Evolutionary conservation across 1,284 basidiomycete species (phyloP).

Genomic region (Puccinia hordei): DNA sequence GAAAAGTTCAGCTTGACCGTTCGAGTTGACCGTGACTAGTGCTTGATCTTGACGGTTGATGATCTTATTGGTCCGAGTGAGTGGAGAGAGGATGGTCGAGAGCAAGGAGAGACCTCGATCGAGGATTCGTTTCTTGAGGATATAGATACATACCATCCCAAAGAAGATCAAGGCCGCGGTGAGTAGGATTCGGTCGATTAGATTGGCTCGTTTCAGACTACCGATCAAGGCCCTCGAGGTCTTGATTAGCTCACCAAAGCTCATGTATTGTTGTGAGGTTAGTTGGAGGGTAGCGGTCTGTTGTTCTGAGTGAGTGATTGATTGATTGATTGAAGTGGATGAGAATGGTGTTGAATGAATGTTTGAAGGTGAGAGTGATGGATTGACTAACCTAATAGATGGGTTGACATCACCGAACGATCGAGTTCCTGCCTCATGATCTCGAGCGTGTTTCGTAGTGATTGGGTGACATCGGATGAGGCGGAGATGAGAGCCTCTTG

Average conservation of each 20-base stretch:
- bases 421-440: slow-evolving; percentile 89
- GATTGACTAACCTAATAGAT: slow-evolving; percentile 76
- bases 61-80: neutral
- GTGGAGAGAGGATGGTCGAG: slow-evolving; percentile 23
- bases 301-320: slow-evolving; percentile 64
- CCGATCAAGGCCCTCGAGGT: slow-evolving; percentile 80
- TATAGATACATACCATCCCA: slow-evolving; percentile 76
- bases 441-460: slow-evolving; percentile 76
- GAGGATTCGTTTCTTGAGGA: slow-evolving; percentile 80
- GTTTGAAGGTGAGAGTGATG: neutral
- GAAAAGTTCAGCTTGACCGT: neutral
- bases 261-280: slow-evolving; percentile 75
- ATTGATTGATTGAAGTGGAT: too few relatives aligned
- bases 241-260: slow-evolving; percentile 71
- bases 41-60: neutral
- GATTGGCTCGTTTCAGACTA: slow-evolving; percentile 81
- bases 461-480: slow-evolving; percentile 80
- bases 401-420: slow-evolving; percentile 77
- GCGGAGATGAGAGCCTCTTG: slow-evolving; percentile 85
- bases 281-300: slow-evolving; percentile 75
- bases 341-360: too few relatives aligned
- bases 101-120: slow-evolving; percentile 61
- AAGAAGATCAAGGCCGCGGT: slow-evolving; percentile 73
- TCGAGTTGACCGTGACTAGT: neutral
- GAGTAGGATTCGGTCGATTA: slow-evolving; percentile 84